Evolutionary conservation across 371 early-diverging fungal species (phyloP).

Genomic region (Zychaea mexicana): DNA sequence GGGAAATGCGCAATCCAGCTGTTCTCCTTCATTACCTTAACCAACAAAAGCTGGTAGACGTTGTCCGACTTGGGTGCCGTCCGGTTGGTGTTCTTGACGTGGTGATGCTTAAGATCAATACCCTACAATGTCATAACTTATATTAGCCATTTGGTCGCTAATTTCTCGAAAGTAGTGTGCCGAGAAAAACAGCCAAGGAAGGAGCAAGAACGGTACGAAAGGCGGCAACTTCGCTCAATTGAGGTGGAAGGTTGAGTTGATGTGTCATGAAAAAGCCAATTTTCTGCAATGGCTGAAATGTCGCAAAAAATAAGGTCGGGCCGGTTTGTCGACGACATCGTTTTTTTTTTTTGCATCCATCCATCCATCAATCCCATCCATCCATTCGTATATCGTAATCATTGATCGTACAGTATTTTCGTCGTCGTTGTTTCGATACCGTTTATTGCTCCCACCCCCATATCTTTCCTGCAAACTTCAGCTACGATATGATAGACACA

Average conservation of each 20-base stretch:
- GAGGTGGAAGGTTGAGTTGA: too few relatives aligned
- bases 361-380: constrained; percentile 16
- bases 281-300: too few relatives aligned
- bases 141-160: too few relatives aligned
- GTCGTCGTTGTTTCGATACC: background rate
- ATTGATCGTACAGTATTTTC: constrained; percentile 15
- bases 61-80: constrained; percentile 86
- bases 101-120: constrained; percentile 95
- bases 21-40: constrained; percentile 68
- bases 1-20: background rate
- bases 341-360: background rate
- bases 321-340: background rate
- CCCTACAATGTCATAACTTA: constrained; percentile 70
- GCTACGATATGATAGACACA: background rate
- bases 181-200: too few relatives aligned
- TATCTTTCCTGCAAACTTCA: background rate
- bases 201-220: too few relatives aligned
- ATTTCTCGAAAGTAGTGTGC: too few relatives aligned
- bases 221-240: too few relatives aligned
- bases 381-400: constrained; percentile 26
- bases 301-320: too few relatives aligned
- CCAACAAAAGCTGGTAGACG: constrained; percentile 90
- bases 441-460: background rate
- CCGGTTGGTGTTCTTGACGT: constrained; percentile 89
- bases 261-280: too few relatives aligned